phyloP scores from a whole-genome alignment of 208 protist genomes.

The Acanthamoeba royreba region DNA sequence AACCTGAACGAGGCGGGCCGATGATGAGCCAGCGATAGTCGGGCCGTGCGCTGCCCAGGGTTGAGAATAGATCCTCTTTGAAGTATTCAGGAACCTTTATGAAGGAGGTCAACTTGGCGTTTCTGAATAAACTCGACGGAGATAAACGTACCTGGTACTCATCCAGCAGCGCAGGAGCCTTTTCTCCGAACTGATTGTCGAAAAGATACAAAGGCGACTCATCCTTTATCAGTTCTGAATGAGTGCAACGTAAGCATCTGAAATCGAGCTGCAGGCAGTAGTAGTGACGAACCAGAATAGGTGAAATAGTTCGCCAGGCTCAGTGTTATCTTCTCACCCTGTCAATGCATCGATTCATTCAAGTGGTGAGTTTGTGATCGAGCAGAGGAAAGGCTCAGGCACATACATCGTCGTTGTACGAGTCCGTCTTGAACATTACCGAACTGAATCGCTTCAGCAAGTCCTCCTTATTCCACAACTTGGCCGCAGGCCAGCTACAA shows the following conservation, averaged over 20 bases:
- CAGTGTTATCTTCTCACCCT: slow-evolving; percentile 48
- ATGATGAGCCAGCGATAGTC: slow-evolving; percentile 54
- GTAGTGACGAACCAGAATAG: too few species aligned
- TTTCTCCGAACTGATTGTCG: slow-evolving; percentile 64
- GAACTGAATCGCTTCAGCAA: neutral
- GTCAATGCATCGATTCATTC: neutral
- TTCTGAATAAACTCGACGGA: neutral
- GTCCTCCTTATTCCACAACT: slow-evolving; percentile 56
- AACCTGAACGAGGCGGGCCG: slow-evolving; percentile 54
- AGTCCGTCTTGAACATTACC: slow-evolving; percentile 39
- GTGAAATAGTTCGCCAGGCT: slow-evolving; percentile 48
- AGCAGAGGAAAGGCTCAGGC: neutral
- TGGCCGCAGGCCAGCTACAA: slow-evolving; percentile 16
- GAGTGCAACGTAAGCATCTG: too few species aligned
- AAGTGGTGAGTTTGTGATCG: neutral
- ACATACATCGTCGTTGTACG: neutral
- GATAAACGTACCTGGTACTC: neutral
- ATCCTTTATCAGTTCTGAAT: neutral
- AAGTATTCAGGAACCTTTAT: slow-evolving; percentile 36
- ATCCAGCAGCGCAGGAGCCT: slow-evolving; percentile 8
- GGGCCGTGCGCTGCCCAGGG: slow-evolving; percentile 39
- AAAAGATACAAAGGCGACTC: slow-evolving; percentile 66
- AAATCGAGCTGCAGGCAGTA: too few species aligned
- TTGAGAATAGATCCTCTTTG: slow-evolving; percentile 53
- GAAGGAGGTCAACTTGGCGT: neutral